Conservation (phyloP, 495 filamentous ascomycete species). For the Sordaria brevicollis region DNA sequence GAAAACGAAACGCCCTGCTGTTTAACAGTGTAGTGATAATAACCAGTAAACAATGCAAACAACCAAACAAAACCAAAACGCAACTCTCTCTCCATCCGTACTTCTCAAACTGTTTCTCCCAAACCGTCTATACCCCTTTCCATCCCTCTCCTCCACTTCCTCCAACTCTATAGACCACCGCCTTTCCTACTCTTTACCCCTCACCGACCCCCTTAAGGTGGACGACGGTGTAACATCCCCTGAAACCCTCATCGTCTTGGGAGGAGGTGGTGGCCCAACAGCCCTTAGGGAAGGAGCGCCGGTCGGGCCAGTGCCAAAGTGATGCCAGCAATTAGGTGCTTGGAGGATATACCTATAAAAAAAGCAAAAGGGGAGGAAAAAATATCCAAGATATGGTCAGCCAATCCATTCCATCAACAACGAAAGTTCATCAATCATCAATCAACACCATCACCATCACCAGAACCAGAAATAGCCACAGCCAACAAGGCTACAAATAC, state of each 20-base stretch:
- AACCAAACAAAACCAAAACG: too few species aligned
- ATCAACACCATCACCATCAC: not conserved
- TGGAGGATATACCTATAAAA: conserved; percentile 38
- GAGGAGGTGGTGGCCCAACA: not conserved
- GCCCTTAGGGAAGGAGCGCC: not conserved
- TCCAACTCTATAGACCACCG: not conserved
- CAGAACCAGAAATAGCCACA: not conserved
- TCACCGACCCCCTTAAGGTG: not conserved
- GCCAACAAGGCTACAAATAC: not conserved
- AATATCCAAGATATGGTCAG: not conserved
- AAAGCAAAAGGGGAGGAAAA: not conserved
- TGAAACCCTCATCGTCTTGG: not conserved
- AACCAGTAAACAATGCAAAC: too few species aligned
- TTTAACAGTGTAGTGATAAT: too few species aligned
- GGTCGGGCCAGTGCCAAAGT: conserved; percentile 16
- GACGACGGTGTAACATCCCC: not conserved
- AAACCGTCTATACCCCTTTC: too few species aligned
- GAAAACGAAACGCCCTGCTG: too few species aligned
- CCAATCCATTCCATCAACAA: not conserved
- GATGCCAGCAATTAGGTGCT: conserved; percentile 41
- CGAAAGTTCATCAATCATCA: not conserved
- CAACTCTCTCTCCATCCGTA: too few species aligned
- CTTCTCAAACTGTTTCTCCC: too few species aligned
- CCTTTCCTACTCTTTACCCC: too few species aligned
- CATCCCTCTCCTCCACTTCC: not conserved